These are phyloP conservation scores for Diphasiastrum complanatum DNA, from an alignment of 83 land plant species.

Conservation along the genomic window DNA sequence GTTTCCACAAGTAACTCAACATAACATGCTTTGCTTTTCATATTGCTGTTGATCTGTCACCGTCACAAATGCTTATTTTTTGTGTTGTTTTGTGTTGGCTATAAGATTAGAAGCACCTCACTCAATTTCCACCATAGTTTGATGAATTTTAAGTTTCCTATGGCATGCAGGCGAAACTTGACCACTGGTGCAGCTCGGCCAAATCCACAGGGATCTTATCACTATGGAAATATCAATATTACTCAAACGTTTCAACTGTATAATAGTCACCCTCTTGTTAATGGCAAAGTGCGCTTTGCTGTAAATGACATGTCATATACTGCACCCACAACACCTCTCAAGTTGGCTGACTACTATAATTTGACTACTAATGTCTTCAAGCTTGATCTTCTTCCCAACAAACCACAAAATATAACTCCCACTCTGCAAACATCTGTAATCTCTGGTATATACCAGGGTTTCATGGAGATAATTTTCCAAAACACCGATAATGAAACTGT, in stretches of 20 bases:
- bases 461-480: conserved; percentile 70
- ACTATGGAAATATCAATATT: conserved; percentile 78
- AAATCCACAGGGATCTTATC: conserved; percentile 89
- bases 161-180: conserved; percentile 60
- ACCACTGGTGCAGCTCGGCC: conserved; percentile 89
- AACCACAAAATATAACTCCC: conserved; percentile 46
- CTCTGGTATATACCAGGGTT: conserved; percentile 64
- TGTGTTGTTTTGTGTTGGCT: too few species aligned
- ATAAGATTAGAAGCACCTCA: too few species aligned
- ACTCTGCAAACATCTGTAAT: conserved; percentile 53
- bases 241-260: conserved; percentile 50
- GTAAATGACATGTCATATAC: conserved; percentile 65
- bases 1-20: too few species aligned
- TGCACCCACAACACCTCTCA: conserved; percentile 63
- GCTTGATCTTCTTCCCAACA: conserved; percentile 54
- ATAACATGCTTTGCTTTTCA: too few species aligned
- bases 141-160: background rate
- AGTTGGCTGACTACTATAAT: conserved; percentile 64
- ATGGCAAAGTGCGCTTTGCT: conserved; percentile 49
- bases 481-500: conserved; percentile 54
- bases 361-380: conserved; percentile 49
- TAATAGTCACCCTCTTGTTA: conserved; percentile 44
- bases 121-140: too few species aligned
- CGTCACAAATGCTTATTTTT: too few species aligned
- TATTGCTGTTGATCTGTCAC: too few species aligned